phyloP scores from a whole-genome alignment of 805 yeast genomes.

The Barnettozyma populi region DNA sequence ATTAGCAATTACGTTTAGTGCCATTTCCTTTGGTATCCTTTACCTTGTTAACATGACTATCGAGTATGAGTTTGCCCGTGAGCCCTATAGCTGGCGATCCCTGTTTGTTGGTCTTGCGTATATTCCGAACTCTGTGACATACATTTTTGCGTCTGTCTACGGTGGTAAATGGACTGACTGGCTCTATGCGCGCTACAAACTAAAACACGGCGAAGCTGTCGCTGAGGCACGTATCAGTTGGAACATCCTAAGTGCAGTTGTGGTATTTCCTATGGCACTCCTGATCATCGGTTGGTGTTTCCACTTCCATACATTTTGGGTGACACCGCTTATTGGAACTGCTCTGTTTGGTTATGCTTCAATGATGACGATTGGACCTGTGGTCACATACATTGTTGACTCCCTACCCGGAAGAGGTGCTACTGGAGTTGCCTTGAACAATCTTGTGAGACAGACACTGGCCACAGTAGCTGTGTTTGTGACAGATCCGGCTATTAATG shows the following conservation, averaged over 20 bases:
- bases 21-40: conserved; percentile 64
- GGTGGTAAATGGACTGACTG: conserved; percentile 81
- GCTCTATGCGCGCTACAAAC: conserved; percentile 46
- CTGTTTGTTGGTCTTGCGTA: conserved; percentile 69
- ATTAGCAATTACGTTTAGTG: conserved; percentile 58
- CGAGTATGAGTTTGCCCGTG: conserved; percentile 51
- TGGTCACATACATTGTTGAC: conserved; percentile 76
- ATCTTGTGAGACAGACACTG: conserved; percentile 62
- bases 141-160: conserved; percentile 65
- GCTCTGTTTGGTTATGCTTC: conserved; percentile 78
- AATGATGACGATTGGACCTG: conserved; percentile 78
- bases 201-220: conserved; percentile 56
- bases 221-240: conserved; percentile 80
- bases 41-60: conserved; percentile 74
- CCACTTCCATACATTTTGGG: conserved; percentile 63
- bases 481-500: conserved; percentile 62
- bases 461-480: conserved; percentile 77
- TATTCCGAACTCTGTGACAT: conserved; percentile 79
- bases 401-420: conserved; percentile 85
- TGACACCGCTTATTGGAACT: conserved; percentile 74
- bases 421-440: conserved; percentile 81
- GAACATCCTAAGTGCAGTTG: conserved; percentile 63
- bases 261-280: conserved; percentile 56
- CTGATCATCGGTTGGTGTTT: conserved; percentile 82
- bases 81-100: conserved; percentile 66